These are phyloP conservation scores for Chenopodium berlandieri DNA, from an alignment of 148 eudicot species.

Conservation along the genomic window DNA sequence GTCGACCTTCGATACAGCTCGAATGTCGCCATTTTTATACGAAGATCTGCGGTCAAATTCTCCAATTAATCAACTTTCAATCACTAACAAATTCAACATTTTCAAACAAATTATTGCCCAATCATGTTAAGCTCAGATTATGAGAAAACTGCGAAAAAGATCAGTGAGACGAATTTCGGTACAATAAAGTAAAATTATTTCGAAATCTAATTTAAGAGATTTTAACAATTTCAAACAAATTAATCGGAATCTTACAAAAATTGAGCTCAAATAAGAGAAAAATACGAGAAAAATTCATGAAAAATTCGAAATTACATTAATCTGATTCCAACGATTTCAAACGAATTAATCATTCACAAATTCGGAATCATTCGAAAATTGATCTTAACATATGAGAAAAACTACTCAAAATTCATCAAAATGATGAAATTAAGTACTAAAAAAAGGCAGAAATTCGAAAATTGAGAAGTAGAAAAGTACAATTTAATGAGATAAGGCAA, in stretches of 20 bases:
- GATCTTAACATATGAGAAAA: too few species aligned
- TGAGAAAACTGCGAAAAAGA: too few species aligned
- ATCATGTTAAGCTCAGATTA: neutral
- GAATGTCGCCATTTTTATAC: constrained; percentile 70
- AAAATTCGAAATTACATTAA: neutral
- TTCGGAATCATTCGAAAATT: too few species aligned
- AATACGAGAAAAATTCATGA: neutral
- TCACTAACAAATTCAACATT: neutral
- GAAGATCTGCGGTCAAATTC: neutral
- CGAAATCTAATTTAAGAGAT: too few species aligned
- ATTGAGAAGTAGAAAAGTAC: neutral
- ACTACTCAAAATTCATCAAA: too few species aligned
- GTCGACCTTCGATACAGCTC: constrained; percentile 88
- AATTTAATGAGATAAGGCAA: neutral
- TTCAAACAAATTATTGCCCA: neutral
- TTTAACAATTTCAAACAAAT: too few species aligned
- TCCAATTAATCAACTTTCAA: neutral
- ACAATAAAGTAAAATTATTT: neutral
- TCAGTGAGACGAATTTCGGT: too few species aligned
- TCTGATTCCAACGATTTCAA: too few species aligned
- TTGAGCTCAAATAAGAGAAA: neutral
- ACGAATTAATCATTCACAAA: too few species aligned
- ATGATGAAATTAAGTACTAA: too few species aligned
- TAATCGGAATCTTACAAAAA: too few species aligned
- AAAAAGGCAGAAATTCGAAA: neutral